A percentile compares a stretch with the other conserved stretches of the same genome.
Evolutionary conservation across 345 rosid species (phyloP).

Genomic region (Gossypium rotundifolium): DNA sequence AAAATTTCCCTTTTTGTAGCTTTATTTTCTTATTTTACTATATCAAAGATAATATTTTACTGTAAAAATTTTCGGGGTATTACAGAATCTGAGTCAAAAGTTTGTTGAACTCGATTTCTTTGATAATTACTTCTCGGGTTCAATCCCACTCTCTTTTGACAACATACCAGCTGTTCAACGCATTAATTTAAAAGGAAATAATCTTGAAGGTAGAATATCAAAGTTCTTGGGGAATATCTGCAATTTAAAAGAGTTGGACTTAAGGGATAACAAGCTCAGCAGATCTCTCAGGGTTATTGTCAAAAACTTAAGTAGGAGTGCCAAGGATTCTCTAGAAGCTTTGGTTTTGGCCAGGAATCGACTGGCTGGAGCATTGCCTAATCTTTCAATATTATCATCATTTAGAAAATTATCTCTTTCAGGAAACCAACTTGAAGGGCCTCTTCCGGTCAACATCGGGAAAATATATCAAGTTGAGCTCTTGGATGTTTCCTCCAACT

Average conservation of each 20-base stretch:
- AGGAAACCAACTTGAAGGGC: not conserved
- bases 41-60: too few species aligned
- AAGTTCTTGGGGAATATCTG: conserved; percentile 12
- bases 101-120: too few species aligned
- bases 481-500: too few species aligned
- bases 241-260: not conserved
- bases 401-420: too few species aligned
- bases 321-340: not conserved
- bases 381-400: too few species aligned
- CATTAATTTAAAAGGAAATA: not conserved
- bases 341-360: not conserved
- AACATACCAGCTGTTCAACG: not conserved
- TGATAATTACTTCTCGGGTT: not conserved
- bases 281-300: not conserved
- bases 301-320: conserved; percentile 1
- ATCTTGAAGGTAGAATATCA: conserved; percentile 9
- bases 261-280: not conserved
- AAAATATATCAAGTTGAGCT: too few species aligned
- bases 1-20: too few species aligned
- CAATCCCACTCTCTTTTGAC: not conserved
- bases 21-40: too few species aligned
- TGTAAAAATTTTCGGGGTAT: too few species aligned
- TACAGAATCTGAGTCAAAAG: too few species aligned
- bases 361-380: not conserved
- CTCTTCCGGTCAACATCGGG: not conserved